Percentiles rank a stretch among this genome's conserved stretches.
phyloP scores from a whole-genome alignment of 1,139 yeast species.

The Zhuliangozyma parablackwelliae region DNA sequence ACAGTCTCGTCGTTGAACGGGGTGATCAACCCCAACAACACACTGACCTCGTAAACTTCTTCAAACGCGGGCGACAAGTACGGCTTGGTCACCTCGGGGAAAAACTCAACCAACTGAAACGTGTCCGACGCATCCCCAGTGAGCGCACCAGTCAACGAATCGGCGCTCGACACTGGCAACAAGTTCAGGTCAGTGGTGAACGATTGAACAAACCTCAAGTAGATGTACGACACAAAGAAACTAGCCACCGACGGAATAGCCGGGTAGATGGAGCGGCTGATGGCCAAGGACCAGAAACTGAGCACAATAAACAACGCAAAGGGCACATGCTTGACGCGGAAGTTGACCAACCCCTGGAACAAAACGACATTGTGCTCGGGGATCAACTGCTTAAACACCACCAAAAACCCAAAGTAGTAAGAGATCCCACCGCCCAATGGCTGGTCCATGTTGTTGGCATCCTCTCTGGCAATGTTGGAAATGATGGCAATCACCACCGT shows the following conservation, averaged over 20 bases:
- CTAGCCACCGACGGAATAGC: conserved; percentile 65
- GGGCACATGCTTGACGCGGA: conserved; percentile 73
- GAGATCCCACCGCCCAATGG: conserved; percentile 74
- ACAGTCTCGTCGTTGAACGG: conserved; percentile 69
- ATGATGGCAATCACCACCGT: conserved; percentile 41
- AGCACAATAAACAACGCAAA: conserved; percentile 50
- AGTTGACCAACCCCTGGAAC: conserved; percentile 57
- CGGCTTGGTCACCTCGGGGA: conserved; percentile 59
- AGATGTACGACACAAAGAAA: conserved; percentile 67
- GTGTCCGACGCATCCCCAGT: conserved; percentile 90
- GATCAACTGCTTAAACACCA: conserved; percentile 80
- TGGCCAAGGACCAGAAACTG: conserved; percentile 40
- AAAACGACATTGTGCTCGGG: conserved; percentile 82
- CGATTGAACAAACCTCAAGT: conserved; percentile 70
- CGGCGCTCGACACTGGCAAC: conserved; percentile 33
- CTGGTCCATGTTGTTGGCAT: conserved; percentile 35
- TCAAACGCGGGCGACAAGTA: conserved; percentile 52
- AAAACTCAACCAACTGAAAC: conserved; percentile 76
- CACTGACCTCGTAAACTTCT: conserved; percentile 49
- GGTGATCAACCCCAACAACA: conserved; percentile 51
- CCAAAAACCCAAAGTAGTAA: conserved; percentile 69
- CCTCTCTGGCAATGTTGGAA: conserved; percentile 34
- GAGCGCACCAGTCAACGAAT: conserved; percentile 19
- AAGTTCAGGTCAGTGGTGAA: conserved; percentile 33
- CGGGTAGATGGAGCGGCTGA: conserved; percentile 44